phyloP scores from a whole-genome alignment of 345 rosid genomes.

The Cardiospermum halicacabum region DNA sequence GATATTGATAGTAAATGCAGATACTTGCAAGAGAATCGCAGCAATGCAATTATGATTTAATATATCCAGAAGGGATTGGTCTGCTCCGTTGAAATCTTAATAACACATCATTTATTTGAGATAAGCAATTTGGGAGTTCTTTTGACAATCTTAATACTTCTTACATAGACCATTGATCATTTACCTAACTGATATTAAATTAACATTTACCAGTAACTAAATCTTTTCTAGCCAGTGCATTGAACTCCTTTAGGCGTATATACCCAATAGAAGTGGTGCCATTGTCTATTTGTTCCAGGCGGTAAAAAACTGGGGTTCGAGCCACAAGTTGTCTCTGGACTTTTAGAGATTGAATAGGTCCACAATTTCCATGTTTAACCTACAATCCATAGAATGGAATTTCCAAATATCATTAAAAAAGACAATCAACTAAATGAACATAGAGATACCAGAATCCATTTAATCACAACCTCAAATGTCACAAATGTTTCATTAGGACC shows the following conservation, averaged over 20 bases:
- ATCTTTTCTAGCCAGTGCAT: slow-evolving; percentile 92
- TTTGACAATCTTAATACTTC: neutral
- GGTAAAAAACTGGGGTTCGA: slow-evolving; percentile 76
- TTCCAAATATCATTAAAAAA: neutral
- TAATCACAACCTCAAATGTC: slow-evolving; percentile 56
- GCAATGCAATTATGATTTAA: neutral
- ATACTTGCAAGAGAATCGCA: neutral
- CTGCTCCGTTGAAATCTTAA: neutral
- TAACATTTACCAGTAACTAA: slow-evolving; percentile 61
- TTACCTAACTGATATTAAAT: neutral
- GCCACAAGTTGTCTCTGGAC: slow-evolving; percentile 87
- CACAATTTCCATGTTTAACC: slow-evolving; percentile 93
- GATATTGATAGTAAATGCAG: neutral
- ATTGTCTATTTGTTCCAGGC: slow-evolving; percentile 68
- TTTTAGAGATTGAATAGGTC: slow-evolving; percentile 58
- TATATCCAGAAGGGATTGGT: neutral
- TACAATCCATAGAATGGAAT: slow-evolving; percentile 23
- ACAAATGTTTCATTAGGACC: slow-evolving; percentile 90
- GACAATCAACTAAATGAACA: neutral
- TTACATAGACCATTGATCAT: neutral
- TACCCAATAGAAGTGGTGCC: slow-evolving; percentile 67
- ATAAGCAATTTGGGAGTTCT: neutral
- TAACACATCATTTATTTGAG: neutral
- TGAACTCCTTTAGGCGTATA: slow-evolving; percentile 85
- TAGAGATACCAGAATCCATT: slow-evolving; percentile 6